Evolutionary conservation across 345 rosid genomes (phyloP).

Genomic region (Anastatica hierochuntica): DNA sequence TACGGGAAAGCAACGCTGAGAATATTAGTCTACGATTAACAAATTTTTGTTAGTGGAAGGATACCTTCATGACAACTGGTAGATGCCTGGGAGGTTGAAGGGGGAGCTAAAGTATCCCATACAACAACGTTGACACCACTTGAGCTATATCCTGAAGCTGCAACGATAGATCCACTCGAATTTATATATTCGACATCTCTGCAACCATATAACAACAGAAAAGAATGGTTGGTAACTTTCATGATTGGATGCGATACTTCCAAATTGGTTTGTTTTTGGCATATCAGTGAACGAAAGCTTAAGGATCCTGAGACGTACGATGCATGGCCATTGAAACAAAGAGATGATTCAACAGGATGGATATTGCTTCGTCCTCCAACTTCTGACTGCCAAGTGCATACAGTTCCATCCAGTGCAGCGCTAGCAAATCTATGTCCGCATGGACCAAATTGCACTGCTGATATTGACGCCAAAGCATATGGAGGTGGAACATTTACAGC

Average conservation of each 20-base stretch:
- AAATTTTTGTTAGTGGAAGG: not conserved
- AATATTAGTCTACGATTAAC: no score
- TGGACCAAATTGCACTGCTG: slow-evolving; percentile 73
- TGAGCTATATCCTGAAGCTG: slow-evolving; percentile 74
- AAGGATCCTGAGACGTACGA: slow-evolving; percentile 42
- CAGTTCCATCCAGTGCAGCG: slow-evolving; percentile 84
- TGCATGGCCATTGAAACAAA: slow-evolving; percentile 78
- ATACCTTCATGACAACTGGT: slow-evolving; percentile 83
- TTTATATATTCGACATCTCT: slow-evolving; percentile 82
- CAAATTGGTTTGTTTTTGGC: not conserved
- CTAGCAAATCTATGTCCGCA: slow-evolving; percentile 87
- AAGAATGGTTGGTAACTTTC: not conserved
- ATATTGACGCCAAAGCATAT: slow-evolving; percentile 78
- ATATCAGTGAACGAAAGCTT: not conserved
- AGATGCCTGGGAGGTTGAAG: slow-evolving; percentile 75
- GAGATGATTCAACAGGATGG: slow-evolving; percentile 75
- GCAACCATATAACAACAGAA: slow-evolving; percentile 25
- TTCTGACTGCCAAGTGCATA: slow-evolving; percentile 89
- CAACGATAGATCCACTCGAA: slow-evolving; percentile 84
- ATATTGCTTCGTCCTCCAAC: slow-evolving; percentile 87
- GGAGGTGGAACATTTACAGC: slow-evolving; percentile 82
- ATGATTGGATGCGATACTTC: not conserved
- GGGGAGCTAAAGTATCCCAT: slow-evolving; percentile 95
- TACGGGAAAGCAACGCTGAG: not conserved
- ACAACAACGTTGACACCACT: slow-evolving; percentile 75